phyloP scores from a whole-genome alignment of 176 grass and related monocot species.

The Rhipidocladum racemiflorum region DNA sequence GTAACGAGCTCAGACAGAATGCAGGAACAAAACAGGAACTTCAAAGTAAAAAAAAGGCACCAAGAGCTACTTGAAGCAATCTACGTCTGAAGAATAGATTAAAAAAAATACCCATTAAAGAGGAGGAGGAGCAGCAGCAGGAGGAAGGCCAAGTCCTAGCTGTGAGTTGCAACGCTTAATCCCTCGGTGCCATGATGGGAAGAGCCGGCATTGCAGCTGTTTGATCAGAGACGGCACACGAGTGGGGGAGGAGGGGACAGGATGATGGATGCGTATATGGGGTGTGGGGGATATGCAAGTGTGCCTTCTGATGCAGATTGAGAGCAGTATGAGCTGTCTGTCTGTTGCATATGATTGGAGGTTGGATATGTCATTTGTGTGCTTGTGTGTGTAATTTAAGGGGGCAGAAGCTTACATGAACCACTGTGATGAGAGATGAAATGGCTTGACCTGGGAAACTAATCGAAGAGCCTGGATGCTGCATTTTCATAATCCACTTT shows the following conservation, averaged over 20 bases:
- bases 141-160: neutral
- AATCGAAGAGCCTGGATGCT: neutral
- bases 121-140: neutral
- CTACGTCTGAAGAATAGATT: neutral
- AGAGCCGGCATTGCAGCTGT: neutral
- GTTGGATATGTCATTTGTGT: constrained; percentile 3
- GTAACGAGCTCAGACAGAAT: neutral
- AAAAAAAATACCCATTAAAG: constrained; percentile 26
- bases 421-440: neutral
- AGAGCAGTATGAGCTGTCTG: constrained; percentile 46
- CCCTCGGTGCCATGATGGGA: constrained; percentile 2
- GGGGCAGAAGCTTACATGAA: neutral
- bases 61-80: neutral
- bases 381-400: neutral
- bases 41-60: neutral
- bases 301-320: neutral
- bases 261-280: constrained; percentile 14
- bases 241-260: neutral
- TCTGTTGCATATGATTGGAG: constrained; percentile 48
- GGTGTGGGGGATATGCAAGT: neutral
- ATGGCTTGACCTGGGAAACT: no score
- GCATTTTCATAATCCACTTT: no score
- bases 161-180: neutral
- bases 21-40: neutral
- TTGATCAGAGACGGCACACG: constrained; percentile 22